Base-by-base conservation (phyloP, 768 basidiomycete genomes). In the Termitomyces sp. region DNA sequence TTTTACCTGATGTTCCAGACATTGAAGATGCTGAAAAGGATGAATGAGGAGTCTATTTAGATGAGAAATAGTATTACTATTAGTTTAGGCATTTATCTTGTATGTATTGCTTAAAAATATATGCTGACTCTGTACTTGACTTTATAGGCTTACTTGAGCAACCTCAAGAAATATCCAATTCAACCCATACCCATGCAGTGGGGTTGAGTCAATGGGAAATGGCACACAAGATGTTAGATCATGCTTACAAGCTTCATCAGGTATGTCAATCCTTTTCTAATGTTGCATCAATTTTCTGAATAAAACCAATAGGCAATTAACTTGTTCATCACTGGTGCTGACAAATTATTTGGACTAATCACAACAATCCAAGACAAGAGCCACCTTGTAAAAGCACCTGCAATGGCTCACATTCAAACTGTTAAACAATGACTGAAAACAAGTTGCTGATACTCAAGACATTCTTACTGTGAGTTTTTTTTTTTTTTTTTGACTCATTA, bases 121-220 rank as follows among this genome's bases (percentile, higher is more conserved):
- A n/a, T n/a, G n/a, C n/a, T n/a, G n/a, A n/a, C n/a, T n/a, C n/a
- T n/a, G n/a, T n/a, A n/a, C n/a, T n/a, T n/a, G n/a, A n/a, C n/a
- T n/a, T n/a, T n/a, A n/a, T n/a, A n/a, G 34, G 34, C 11, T 34
- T 9, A 12, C 5, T 42, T 12, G 17, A 42, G 10, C n/a, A 2
- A 42, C 17, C 41, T 6, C 12, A 3, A 29, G 29, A 29, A 29
- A 3, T 7, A 29, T 59, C 60, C 44, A 70, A 70, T 52, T n/a
- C n/a, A n/a, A n/a, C n/a, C n/a, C n/a, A n/a, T n/a, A n/a, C n/a
- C n/a, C n/a, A n/a, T n/a, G n/a, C n/a, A n/a, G n/a, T n/a, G n/a
- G n/a, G n/a, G n/a, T n/a, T n/a, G n/a, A 59, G 60, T 19, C 41
- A 60, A 23, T 70, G 66, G 67, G 66, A 65, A 11, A 59, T 63